Evolutionary conservation across 306 rosid species (phyloP), one percentile per base, ranked within the genome.

Genomic region (Trifolium fragiferum): DNA sequence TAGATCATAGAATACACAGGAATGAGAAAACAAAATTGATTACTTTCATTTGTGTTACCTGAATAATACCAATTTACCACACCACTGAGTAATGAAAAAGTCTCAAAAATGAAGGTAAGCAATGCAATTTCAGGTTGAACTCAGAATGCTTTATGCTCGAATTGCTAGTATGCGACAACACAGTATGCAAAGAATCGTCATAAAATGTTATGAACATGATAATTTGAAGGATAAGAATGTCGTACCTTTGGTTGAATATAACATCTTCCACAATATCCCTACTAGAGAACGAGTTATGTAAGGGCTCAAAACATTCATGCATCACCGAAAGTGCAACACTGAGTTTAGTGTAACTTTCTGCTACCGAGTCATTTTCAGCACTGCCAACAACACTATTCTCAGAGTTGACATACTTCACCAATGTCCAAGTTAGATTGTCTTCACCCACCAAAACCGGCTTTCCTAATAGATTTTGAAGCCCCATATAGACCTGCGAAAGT

Each of bases 231-330:
- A 82, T 16, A 47, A 69, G 50, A 62, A 51, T 62, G 57, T 76
- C 87, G 58, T n/a, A 89, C 97, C 89, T 62, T 79, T 84, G 80
- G 75, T 86, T 84, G 73, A 90, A 91, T 44, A 91, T 64, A 58
- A 90, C 80, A 15, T 94, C 96, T 74, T 89, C 95, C 15, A 85
- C 73, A 8, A 91, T 80, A 88, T 94, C 95, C 63, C 84, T 83
- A 12, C 38, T 23, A 0, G 98, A 82, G 53, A 60, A 74, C 69
- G 87, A 78, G 66, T 89, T 96, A 80, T 81, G 47, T 20, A 91
- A 78, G 7, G 97, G 94, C 83, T 88, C 88, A 57, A 94, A 94
- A 76, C 96, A 90, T 74, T 90, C 97, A 27, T 91, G 97, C 88
- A 94, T 88, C 84, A 94, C 89, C 2, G 79, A 83, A 75, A 94